Base-by-base conservation (phyloP, 352 stramenopile species). In the Phytopythium chamaehyphon region DNA sequence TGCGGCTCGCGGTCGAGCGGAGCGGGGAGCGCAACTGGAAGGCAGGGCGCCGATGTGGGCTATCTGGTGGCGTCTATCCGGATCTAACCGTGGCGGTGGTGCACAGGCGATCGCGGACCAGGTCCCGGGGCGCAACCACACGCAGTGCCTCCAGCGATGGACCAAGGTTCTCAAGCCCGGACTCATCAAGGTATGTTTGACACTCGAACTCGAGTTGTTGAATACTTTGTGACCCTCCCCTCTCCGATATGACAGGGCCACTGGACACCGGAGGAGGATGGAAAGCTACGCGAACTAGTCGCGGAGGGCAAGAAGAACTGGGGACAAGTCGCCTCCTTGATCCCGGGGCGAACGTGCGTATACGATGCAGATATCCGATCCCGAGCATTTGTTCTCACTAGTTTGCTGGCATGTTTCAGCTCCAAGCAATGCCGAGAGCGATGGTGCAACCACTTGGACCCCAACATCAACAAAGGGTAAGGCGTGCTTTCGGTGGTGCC, bases 141-240 rank as follows among this genome's bases (percentile, higher is more conserved):
- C 88, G 43, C 90, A 97, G 67, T 97, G 90, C 64, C 57, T 97
- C 45, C 90, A 97, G 57, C 78, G 90, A 16, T 97, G 90, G 90
- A 96, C 85, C 2, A 97, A 97, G 71, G 90, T 97, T 49, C 71
- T 97, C 12, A 93, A 94, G 49, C 88, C 89, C n/a, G 90, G 90
- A 1, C 76, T 97, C 38, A 95, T 95, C 46, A 97, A 97, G 70
- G 88, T 50, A 5, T 18, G 46, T 15, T 18, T 33, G n/a, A 33
- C 21, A 10, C 3, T 42, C n/a, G n/a, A n/a, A n/a, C 21, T 15
- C 16, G 6, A 18, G n/a, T 24, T 54, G 12, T 12, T 19, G 16
- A 1, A 16, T 33, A 15, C 6, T 2, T 6, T 19, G 0, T 18
- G 39, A 47, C 11, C 22, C 23, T 51, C 12, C 7, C n/a, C 36